phyloP scores from a whole-genome alignment of 805 yeast species.

The Saturnispora sanitii region DNA sequence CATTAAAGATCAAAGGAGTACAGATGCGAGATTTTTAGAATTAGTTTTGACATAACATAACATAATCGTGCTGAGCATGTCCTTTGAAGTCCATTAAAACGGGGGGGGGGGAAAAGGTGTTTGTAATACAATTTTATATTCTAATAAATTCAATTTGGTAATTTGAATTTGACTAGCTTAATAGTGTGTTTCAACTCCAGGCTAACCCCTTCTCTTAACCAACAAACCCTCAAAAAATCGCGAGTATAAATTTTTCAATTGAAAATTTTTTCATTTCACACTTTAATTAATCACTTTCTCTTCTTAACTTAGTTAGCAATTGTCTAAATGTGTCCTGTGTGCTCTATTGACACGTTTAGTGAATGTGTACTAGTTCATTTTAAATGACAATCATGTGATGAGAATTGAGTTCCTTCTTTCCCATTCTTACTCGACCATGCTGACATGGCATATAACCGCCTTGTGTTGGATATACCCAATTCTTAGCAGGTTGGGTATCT shows the following conservation, averaged over 20 bases:
- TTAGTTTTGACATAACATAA: not conserved
- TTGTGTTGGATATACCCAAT: constrained; percentile 21
- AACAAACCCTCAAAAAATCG: too few relatives aligned
- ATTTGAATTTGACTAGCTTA: too few relatives aligned
- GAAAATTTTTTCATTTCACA: too few relatives aligned
- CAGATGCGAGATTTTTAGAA: constrained; percentile 51
- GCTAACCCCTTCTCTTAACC: too few relatives aligned
- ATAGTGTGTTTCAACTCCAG: too few relatives aligned
- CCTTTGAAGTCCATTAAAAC: too few relatives aligned
- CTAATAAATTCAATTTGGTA: too few relatives aligned
- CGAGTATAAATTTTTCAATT: too few relatives aligned
- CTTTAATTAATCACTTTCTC: not conserved
- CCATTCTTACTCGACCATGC: constrained; percentile 91
- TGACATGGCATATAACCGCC: constrained; percentile 66
- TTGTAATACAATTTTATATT: too few relatives aligned
- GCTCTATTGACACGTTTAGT: too few relatives aligned
- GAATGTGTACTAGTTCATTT: not conserved
- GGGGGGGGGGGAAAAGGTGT: too few relatives aligned
- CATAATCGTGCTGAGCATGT: not conserved
- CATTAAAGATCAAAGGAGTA: constrained; percentile 55
- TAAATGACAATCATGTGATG: constrained; percentile 20
- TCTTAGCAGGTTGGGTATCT: constrained; percentile 25
- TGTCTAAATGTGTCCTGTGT: too few relatives aligned
- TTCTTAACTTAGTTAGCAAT: not conserved
- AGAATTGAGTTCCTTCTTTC: constrained; percentile 64